Evolutionary conservation across 192 early-diverging fungal species (phyloP), one percentile per base, ranked within the genome.

Genomic region (Pilaira anomala): DNA sequence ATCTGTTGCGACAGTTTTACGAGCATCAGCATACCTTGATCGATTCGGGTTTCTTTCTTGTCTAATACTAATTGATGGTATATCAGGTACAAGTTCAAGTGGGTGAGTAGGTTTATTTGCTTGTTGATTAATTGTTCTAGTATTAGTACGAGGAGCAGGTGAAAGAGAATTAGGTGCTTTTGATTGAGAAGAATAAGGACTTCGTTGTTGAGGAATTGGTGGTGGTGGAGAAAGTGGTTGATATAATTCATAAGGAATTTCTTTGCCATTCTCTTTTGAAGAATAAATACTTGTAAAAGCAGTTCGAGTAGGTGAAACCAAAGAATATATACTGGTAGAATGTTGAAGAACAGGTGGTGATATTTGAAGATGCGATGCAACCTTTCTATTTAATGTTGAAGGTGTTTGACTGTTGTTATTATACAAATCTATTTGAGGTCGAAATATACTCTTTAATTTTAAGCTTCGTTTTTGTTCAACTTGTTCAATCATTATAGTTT

Each of bases 331-430:
- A n/a, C 48, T 63, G 12, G 60, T 56, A 7, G 67, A 63, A 19
- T 62, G 59, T 21, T 69, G 67, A 9, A 69, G 40, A 16, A 69
- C 48, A 25, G 67, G 67, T 33, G 60, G 52, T 28, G 59, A 62
- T 11, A 62, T 69, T 21, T 30, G 40, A n/a, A 60, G 28, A 49
- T 50, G 39, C 7, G 40, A 2, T 22, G 33, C 33, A 40, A 19
- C 41, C 18, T 60, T 44, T 29, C 50, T 56, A 42, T 58, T 58
- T 24, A 58, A 36, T 39, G 54, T 21, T 24, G 40, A 58, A 24
- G 56, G 5, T 19, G 33, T 29, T 54, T 26, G 7, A 18, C 7
- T 65, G 19, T 13, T 46, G 44, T 40, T 12, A 40, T 40, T 8
- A 40, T 36, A 36, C 11, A 36, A 9, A 36, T 57, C 45, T 3